Evolutionary conservation across 768 basidiomycete genomes (phyloP).

Genomic region (Tricholoma bakamatsutake): DNA sequence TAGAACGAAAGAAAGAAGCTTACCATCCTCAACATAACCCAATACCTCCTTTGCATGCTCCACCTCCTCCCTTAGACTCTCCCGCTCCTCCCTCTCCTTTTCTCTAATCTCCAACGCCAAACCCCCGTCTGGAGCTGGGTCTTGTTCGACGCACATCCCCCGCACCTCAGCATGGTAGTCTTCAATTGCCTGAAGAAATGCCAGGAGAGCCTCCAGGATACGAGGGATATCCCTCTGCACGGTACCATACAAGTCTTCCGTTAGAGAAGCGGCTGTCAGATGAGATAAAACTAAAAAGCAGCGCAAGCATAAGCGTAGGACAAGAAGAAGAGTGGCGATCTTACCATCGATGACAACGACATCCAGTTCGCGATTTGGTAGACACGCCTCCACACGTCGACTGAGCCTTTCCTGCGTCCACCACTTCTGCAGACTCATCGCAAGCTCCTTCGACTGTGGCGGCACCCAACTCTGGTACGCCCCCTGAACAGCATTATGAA

Average conservation of each 20-base stretch:
- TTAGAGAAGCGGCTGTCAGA: constrained; percentile 64
- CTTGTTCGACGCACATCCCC: constrained; percentile 25
- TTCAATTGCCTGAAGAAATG: constrained; percentile 63
- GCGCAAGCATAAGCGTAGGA: constrained; percentile 1
- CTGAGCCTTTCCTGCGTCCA: constrained; percentile 52
- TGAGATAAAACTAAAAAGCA: constrained; percentile 51
- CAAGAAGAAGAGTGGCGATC: constrained; percentile 10
- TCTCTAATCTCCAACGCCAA: constrained; percentile 27
- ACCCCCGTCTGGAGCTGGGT: constrained; percentile 29
- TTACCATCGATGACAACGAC: constrained; percentile 57
- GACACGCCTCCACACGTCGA: constrained; percentile 43
- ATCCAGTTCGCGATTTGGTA: constrained; percentile 61
- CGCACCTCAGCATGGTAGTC: constrained; percentile 52
- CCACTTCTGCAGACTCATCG: constrained; percentile 32
- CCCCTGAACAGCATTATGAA: not conserved
- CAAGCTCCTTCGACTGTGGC: not conserved
- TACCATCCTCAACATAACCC: constrained; percentile 53
- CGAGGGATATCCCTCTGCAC: constrained; percentile 84
- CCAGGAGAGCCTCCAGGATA: constrained; percentile 70
- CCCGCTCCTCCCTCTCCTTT: constrained; percentile 20
- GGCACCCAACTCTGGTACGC: not conserved
- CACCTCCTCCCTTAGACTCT: constrained; percentile 41
- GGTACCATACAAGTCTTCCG: constrained; percentile 76
- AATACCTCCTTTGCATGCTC: constrained; percentile 51
- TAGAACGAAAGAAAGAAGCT: constrained; percentile 18